Evolutionary conservation across 2,329 filamentous ascomycete genomes (phyloP).

Genomic region (Ophiostoma ulmi): DNA sequence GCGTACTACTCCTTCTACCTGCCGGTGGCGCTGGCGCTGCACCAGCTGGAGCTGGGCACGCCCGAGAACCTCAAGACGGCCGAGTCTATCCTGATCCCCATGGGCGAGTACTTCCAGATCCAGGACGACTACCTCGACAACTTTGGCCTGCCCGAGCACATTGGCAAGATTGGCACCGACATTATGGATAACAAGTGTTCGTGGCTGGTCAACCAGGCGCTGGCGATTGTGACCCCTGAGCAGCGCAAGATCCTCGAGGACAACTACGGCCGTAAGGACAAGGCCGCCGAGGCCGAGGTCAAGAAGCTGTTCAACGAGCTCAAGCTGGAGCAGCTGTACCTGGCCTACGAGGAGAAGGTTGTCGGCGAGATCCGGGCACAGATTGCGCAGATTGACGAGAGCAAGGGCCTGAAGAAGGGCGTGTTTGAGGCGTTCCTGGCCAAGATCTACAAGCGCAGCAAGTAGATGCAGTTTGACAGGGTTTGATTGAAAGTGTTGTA

Average conservation of each 20-base stretch:
- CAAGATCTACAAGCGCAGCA: conserved; percentile 98
- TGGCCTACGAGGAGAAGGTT: conserved; percentile 82
- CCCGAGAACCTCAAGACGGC: conserved; percentile 83
- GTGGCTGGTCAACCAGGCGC: conserved; percentile 93
- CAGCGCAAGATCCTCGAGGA: conserved; percentile 84
- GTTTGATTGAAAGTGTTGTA: no score
- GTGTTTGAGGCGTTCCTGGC: conserved; percentile 84
- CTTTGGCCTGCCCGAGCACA: conserved; percentile 84
- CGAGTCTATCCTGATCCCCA: conserved; percentile 87
- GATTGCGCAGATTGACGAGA: conserved; percentile 80
- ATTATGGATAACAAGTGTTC: conserved; percentile 99
- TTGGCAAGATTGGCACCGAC: conserved; percentile 98
- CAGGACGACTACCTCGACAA: conserved; percentile 99
- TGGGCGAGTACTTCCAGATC: conserved; percentile 98
- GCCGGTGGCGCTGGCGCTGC: conserved; percentile 82
- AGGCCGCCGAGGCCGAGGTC: conserved; percentile 72
- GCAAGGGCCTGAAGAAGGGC: conserved; percentile 78
- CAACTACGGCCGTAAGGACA: conserved; percentile 92
- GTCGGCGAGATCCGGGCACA: conserved; percentile 70
- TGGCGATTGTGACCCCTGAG: conserved; percentile 72
- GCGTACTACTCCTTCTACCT: conserved; percentile 99
- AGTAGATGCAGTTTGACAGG: conserved; percentile 48
- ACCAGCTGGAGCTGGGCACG: conserved; percentile 79
- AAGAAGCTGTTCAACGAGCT: conserved; percentile 88
- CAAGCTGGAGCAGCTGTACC: conserved; percentile 74